Conservation (phyloP, 371 early-diverging fungal genomes). For the Thermomucor indicae-seudaticae region DNA sequence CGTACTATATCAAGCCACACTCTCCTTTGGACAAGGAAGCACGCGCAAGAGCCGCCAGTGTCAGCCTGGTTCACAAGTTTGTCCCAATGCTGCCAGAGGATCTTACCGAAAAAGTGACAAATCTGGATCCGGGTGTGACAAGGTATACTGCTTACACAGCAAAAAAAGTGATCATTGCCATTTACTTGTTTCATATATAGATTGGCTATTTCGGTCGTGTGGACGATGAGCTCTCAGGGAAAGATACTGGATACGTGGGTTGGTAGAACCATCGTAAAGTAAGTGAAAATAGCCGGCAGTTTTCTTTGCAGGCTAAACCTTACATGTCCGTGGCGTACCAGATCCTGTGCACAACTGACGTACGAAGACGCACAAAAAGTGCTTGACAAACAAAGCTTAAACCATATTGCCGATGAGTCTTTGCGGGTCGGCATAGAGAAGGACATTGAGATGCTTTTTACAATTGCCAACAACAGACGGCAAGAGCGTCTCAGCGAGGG, state of each 20-base stretch:
- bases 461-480: slow-evolving; percentile 74
- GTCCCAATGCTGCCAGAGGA: slow-evolving; percentile 97
- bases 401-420: slow-evolving; percentile 1
- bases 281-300: slow-evolving; percentile 1
- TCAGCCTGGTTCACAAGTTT: slow-evolving; percentile 83
- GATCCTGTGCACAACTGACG: slow-evolving; percentile 61
- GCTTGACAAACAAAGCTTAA: slow-evolving; percentile 50
- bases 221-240: slow-evolving; percentile 71
- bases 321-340: neutral
- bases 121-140: slow-evolving; percentile 18
- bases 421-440: slow-evolving; percentile 15
- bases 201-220: slow-evolving; percentile 83
- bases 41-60: slow-evolving; percentile 82
- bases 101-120: slow-evolving; percentile 71
- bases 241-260: slow-evolving; percentile 59
- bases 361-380: slow-evolving; percentile 86
- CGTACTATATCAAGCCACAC: slow-evolving; percentile 85
- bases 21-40: slow-evolving; percentile 91
- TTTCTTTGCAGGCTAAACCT: neutral
- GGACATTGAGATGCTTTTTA: slow-evolving; percentile 69
- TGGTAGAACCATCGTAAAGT: slow-evolving; percentile 76
- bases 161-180: neutral
- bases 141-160: slow-evolving; percentile 10
- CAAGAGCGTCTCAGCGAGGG: slow-evolving; percentile 55
- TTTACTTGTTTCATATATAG: slow-evolving; percentile 15